phyloP scores from a whole-genome alignment of 495 filamentous ascomycete species.

The Pseudoneurospora amorphoporcata region DNA sequence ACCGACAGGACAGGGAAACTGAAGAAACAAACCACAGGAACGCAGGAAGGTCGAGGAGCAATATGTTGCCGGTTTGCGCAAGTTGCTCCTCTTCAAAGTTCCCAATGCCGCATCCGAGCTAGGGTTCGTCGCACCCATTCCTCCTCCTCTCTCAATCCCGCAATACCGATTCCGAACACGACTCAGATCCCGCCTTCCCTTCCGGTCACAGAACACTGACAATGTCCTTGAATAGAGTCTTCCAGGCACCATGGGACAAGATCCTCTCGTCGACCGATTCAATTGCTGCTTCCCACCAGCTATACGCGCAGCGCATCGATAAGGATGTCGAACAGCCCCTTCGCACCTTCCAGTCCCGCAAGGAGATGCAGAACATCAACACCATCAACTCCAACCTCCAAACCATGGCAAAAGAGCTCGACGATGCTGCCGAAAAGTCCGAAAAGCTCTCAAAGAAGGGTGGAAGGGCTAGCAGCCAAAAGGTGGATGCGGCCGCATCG shows the following conservation, averaged over 20 bases:
- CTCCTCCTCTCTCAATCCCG: neutral
- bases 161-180: neutral
- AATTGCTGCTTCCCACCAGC: conserved; percentile 74
- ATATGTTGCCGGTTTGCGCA: conserved; percentile 77
- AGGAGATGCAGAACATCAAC: conserved; percentile 74
- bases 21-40: conserved; percentile 50
- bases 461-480: conserved; percentile 65
- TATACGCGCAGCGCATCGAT: conserved; percentile 76
- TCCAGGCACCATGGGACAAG: conserved; percentile 85
- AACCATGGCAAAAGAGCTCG: conserved; percentile 73
- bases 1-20: conserved; percentile 11
- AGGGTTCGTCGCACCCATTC: conserved; percentile 50
- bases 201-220: conserved; percentile 10
- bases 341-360: conserved; percentile 57
- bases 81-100: conserved; percentile 63
- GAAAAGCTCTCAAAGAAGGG: conserved; percentile 80
- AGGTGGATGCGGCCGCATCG: conserved; percentile 63
- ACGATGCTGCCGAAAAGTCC: conserved; percentile 72
- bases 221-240: conserved; percentile 51
- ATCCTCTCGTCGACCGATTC: conserved; percentile 72
- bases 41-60: conserved; percentile 84
- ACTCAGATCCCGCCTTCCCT: conserved; percentile 1
- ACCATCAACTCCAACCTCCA: conserved; percentile 73
- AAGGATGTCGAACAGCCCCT: conserved; percentile 83
- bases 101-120: conserved; percentile 65